Percentiles rank a stretch among this genome's conserved stretches.
These are phyloP conservation scores for Pleurotus platypus DNA, from an alignment of 768 basidiomycete species.

Conservation along the genomic window DNA sequence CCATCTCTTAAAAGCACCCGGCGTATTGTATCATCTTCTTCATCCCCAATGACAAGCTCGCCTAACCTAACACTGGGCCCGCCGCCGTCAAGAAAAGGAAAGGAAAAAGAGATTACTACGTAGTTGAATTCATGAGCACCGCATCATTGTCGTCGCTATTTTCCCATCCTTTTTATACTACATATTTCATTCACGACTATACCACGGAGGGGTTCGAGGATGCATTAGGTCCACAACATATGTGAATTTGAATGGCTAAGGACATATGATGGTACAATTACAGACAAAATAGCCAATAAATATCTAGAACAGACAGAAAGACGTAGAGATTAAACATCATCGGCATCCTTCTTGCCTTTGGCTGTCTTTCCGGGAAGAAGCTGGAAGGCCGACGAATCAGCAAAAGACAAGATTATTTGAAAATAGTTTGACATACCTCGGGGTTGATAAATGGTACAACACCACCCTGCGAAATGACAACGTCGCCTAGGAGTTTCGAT, in stretches of 20 bases:
- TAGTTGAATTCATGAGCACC: neutral
- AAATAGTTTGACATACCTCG: slow-evolving; percentile 17
- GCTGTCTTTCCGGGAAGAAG: slow-evolving; percentile 40
- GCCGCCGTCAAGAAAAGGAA: slow-evolving; percentile 23
- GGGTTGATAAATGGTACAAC: slow-evolving; percentile 71
- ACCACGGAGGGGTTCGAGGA: too few relatives aligned
- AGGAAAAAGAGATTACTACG: slow-evolving; percentile 19
- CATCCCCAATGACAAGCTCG: slow-evolving; percentile 28
- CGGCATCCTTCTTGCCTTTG: slow-evolving; percentile 44
- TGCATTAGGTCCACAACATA: too few relatives aligned
- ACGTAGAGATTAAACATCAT: slow-evolving; percentile 34
- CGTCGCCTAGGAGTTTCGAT: slow-evolving; percentile 75
- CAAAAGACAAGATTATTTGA: neutral
- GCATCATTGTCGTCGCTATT: neutral
- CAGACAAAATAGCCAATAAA: slow-evolving; percentile 7
- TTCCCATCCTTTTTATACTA: neutral
- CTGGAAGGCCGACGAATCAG: slow-evolving; percentile 20
- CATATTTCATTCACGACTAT: neutral
- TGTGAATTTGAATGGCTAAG: neutral
- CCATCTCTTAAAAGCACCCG: slow-evolving; percentile 14
- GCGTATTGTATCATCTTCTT: slow-evolving; percentile 18
- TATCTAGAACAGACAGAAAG: neutral
- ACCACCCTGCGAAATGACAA: slow-evolving; percentile 85
- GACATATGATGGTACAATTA: neutral
- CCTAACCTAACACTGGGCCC: slow-evolving; percentile 25